Evolutionary conservation across 2,329 filamentous ascomycete genomes (phyloP).

Genomic region (Trichoderma koningii): DNA sequence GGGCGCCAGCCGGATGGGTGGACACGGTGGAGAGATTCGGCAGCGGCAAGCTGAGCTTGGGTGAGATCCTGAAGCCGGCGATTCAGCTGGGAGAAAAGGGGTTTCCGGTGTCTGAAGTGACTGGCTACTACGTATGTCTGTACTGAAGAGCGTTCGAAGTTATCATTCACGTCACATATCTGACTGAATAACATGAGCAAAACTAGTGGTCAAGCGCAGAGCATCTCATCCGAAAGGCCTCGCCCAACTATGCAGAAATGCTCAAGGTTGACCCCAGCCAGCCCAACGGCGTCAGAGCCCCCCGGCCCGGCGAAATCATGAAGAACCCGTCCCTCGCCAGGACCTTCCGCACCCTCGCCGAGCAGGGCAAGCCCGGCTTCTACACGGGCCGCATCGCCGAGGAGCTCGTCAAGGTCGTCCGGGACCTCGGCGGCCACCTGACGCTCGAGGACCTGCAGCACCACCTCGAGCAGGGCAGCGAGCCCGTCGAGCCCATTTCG

Average conservation of each 20-base stretch:
- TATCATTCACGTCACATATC: neutral
- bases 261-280: conserved; percentile 74
- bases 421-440: conserved; percentile 74
- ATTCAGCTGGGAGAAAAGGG: conserved; percentile 85
- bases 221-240: conserved; percentile 65
- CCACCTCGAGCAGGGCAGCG: conserved; percentile 68
- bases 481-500: conserved; percentile 83
- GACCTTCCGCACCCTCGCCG: conserved; percentile 77
- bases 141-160: too few species aligned
- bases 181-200: neutral
- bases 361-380: conserved; percentile 85
- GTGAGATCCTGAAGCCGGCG: conserved; percentile 78
- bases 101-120: conserved; percentile 83
- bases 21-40: conserved; percentile 88
- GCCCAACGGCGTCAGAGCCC: conserved; percentile 70
- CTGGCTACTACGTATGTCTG: conserved; percentile 63
- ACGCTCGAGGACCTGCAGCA: conserved; percentile 77
- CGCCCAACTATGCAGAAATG: conserved; percentile 85
- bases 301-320: conserved; percentile 82
- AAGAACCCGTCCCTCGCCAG: conserved; percentile 78
- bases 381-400: conserved; percentile 84
- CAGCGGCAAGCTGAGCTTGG: conserved; percentile 77
- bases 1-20: conserved; percentile 89
- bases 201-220: conserved; percentile 72
- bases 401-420: conserved; percentile 75